A percentile compares a stretch with the other conserved stretches of the same genome.
phyloP scores from a whole-genome alignment of 805 yeast genomes.

The Metschnikowia lochheadii region DNA sequence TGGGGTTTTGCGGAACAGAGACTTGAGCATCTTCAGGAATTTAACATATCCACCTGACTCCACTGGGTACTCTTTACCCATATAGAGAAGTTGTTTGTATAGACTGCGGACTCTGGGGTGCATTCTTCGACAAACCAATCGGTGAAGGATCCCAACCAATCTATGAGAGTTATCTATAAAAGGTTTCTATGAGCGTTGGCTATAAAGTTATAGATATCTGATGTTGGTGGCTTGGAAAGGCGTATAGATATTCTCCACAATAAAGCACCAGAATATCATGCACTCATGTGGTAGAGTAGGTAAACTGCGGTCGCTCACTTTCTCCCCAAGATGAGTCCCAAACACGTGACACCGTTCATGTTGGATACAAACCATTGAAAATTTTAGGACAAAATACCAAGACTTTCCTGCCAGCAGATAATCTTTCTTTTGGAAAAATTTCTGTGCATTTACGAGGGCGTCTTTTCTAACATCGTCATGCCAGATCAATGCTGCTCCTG shows the following conservation, averaged over 20 bases:
- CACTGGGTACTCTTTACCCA: conserved; percentile 35
- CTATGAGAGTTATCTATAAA: no score
- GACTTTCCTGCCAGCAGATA: no score
- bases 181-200: no score
- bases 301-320: background rate
- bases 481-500: background rate
- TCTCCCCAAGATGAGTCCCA: background rate
- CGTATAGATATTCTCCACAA: background rate
- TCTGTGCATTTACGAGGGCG: background rate
- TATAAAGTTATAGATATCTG: no score
- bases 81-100: conserved; percentile 25
- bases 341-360: background rate
- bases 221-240: background rate
- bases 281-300: background rate
- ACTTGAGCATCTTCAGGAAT: conserved; percentile 21
- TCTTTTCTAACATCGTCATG: background rate
- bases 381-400: background rate
- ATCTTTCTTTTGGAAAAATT: no score
- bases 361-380: no score
- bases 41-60: conserved; percentile 28
- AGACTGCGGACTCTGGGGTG: conserved; percentile 15
- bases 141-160: background rate
- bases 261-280: background rate
- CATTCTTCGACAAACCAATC: conserved; percentile 3
- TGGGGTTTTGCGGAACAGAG: conserved; percentile 17